These are phyloP conservation scores for Phytopythium vexans DNA, from an alignment of 352 stramenopile species.

Conservation along the genomic window DNA sequence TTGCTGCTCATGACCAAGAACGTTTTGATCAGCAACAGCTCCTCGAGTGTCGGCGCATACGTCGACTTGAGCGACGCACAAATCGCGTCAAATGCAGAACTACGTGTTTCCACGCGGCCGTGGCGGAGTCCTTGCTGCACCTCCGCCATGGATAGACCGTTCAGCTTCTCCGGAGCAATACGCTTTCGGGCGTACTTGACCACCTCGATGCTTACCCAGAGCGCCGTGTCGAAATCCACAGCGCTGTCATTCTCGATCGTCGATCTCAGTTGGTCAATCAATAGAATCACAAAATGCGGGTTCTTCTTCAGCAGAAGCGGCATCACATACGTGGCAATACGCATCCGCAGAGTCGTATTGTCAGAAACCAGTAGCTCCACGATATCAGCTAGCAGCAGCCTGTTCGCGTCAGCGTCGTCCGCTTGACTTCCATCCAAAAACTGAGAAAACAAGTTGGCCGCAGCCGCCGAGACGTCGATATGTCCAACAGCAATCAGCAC, in stretches of 20 bases:
- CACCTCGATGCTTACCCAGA: conserved; percentile 78
- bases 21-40: conserved; percentile 56
- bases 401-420: conserved; percentile 22
- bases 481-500: conserved; percentile 63
- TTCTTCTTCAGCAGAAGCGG: conserved; percentile 74
- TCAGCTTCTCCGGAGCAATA: conserved; percentile 54
- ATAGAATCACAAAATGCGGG: conserved; percentile 36
- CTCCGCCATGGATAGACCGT: conserved; percentile 41
- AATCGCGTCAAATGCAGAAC: conserved; percentile 74
- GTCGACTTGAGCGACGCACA: conserved; percentile 80
- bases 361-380: conserved; percentile 45
- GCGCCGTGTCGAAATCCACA: conserved; percentile 28
- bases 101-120: conserved; percentile 46
- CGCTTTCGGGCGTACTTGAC: conserved; percentile 78
- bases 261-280: conserved; percentile 49
- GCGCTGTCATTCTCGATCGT: conserved; percentile 8
- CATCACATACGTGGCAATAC: conserved; percentile 74
- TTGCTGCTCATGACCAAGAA: conserved; percentile 74
- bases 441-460: conserved; percentile 67
- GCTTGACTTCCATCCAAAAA: conserved; percentile 34
- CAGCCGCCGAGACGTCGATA: conserved; percentile 68
- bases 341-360: conserved; percentile 49
- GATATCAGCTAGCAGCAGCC: conserved; percentile 60
- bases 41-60: conserved; percentile 51
- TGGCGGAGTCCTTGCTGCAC: conserved; percentile 64